phyloP scores from a whole-genome alignment of 192 early-diverging fungal genomes.

The Podila epigama region DNA sequence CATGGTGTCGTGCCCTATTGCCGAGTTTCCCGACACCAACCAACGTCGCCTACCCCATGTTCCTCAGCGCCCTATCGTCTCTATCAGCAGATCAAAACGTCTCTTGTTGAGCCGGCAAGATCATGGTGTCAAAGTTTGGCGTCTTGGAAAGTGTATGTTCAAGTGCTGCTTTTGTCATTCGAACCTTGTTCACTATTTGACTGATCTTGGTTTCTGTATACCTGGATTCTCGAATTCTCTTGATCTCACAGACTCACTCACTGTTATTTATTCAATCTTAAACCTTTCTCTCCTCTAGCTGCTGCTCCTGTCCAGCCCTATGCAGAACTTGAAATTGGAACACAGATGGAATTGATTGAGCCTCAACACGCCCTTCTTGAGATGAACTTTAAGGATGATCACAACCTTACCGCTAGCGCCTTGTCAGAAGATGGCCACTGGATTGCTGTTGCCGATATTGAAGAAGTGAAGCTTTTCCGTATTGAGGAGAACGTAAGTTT shows the following conservation, averaged over 20 bases:
- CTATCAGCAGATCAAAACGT: slow-evolving; percentile 68
- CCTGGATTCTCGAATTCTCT: too few species aligned
- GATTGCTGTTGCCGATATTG: slow-evolving; percentile 84
- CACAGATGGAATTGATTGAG: slow-evolving; percentile 61
- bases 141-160: slow-evolving; percentile 69
- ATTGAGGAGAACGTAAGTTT: slow-evolving; percentile 58
- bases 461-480: slow-evolving; percentile 71
- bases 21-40: slow-evolving; percentile 66
- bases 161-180: background rate
- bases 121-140: slow-evolving; percentile 82
- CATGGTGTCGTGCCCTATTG: slow-evolving; percentile 65
- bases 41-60: slow-evolving; percentile 70
- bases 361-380: slow-evolving; percentile 75
- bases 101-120: slow-evolving; percentile 68
- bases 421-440: slow-evolving; percentile 85
- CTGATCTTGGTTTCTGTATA: background rate
- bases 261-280: background rate
- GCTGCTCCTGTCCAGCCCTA: slow-evolving; percentile 39
- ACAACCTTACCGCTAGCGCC: slow-evolving; percentile 72
- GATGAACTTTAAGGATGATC: slow-evolving; percentile 77
- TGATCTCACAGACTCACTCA: too few species aligned
- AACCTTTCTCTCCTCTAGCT: slow-evolving; percentile 4
- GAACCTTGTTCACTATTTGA: background rate
- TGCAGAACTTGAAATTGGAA: slow-evolving; percentile 45
- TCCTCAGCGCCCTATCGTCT: slow-evolving; percentile 63